Conservation (phyloP, 208 protist species). For the Crithidia fasciculata region DNA sequence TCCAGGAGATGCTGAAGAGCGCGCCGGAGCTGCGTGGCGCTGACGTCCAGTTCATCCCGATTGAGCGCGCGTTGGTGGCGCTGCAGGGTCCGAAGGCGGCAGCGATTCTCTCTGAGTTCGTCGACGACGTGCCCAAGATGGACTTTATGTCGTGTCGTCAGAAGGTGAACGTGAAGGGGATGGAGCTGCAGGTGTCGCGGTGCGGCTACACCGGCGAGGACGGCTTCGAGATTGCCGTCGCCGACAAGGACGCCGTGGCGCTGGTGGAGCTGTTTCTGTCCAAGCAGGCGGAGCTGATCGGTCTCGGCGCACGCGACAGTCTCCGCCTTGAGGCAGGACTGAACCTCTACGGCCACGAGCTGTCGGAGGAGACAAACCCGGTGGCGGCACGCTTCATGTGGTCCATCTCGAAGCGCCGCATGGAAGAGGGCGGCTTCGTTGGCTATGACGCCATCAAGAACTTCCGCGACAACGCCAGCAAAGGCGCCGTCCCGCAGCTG, state of each 20-base stretch:
- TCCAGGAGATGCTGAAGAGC: conserved; percentile 35
- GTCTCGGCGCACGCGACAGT: conserved; percentile 95
- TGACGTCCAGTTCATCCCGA: conserved; percentile 82
- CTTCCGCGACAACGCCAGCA: conserved; percentile 43
- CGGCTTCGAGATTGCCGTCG: conserved; percentile 97
- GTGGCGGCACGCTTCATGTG: conserved; percentile 95
- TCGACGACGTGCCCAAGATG: conserved; percentile 38
- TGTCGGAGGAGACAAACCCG: conserved; percentile 94
- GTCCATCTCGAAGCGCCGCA: conserved; percentile 95
- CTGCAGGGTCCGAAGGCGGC: conserved; percentile 93
- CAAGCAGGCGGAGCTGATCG: conserved; percentile 66
- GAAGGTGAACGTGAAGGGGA: conserved; percentile 51
- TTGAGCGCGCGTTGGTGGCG: conserved; percentile 88
- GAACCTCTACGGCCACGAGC: conserved; percentile 98
- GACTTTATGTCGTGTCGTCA: conserved; percentile 88
- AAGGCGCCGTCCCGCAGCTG: conserved; percentile 59
- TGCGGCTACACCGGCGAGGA: conserved; percentile 99
- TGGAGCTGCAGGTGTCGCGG: conserved; percentile 73
- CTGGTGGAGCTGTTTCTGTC: conserved; percentile 73
- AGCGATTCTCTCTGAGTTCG: conserved; percentile 52
- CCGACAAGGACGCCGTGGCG: conserved; percentile 37
- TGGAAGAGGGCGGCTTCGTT: conserved; percentile 93
- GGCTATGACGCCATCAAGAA: conserved; percentile 88
- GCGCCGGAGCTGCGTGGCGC: conserved; percentile 62
- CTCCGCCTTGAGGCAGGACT: conserved; percentile 97